Conservation (phyloP, 2,329 filamentous ascomycete genomes). For the Trichophyton mentagrophytes region DNA sequence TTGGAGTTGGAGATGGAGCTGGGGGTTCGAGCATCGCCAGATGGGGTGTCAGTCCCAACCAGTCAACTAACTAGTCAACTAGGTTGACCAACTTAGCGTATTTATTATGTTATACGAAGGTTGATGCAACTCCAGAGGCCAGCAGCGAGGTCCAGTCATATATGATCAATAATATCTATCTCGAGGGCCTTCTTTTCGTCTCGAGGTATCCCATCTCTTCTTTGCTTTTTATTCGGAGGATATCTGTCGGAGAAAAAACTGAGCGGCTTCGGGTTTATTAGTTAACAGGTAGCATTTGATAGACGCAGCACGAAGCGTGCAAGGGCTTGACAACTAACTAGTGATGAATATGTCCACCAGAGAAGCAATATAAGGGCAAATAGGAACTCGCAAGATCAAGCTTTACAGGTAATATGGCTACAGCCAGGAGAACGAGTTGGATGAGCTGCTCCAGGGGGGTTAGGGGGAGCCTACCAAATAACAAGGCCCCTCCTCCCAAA, state of each 20-base stretch:
- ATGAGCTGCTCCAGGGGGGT: not conserved
- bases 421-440: not conserved
- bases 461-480: not conserved
- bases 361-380: not conserved
- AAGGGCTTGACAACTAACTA: not conserved
- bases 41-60: not conserved
- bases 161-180: not conserved
- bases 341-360: not conserved
- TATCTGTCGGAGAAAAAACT: not conserved
- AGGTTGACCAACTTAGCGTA: not conserved
- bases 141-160: not conserved
- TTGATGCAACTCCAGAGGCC: not conserved
- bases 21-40: not conserved
- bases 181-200: not conserved
- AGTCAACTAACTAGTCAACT: too few relatives aligned
- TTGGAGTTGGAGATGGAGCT: not conserved
- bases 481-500: not conserved
- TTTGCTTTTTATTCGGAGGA: not conserved
- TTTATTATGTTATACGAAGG: not conserved
- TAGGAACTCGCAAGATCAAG: not conserved
- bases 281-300: not conserved
- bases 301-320: too few relatives aligned
- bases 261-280: not conserved
- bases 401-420: not conserved
- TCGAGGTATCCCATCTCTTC: not conserved